Evolutionary conservation across 371 early-diverging fungal genomes (phyloP).

Genomic region (Mucor circinelloides): DNA sequence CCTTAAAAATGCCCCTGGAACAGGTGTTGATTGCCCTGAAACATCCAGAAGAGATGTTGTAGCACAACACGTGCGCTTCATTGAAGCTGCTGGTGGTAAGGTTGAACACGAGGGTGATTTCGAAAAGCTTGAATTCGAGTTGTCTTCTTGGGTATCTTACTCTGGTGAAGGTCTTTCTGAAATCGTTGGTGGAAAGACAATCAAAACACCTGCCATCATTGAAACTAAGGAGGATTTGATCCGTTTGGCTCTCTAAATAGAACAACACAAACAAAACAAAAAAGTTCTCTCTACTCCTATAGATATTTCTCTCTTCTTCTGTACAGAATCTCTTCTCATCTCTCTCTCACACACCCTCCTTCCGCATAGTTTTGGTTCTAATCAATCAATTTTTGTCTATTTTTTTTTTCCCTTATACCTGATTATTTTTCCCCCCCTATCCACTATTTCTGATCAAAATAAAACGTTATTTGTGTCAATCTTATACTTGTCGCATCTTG

Average conservation of each 20-base stretch:
- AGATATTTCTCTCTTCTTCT: not conserved
- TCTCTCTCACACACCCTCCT: not conserved
- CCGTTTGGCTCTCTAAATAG: slow-evolving; percentile 30
- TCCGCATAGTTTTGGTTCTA: not conserved
- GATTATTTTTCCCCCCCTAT: not conserved
- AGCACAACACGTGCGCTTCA: slow-evolving; percentile 83
- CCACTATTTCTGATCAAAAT: not conserved
- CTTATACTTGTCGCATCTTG: too few species aligned
- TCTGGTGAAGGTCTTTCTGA: slow-evolving; percentile 90
- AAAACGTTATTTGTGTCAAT: too few species aligned
- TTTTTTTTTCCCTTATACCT: slow-evolving; percentile 4
- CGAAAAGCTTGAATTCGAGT: slow-evolving; percentile 69
- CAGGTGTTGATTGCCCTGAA: slow-evolving; percentile 89
- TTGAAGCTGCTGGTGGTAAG: slow-evolving; percentile 81
- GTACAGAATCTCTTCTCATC: slow-evolving; percentile 1
- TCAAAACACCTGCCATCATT: slow-evolving; percentile 47
- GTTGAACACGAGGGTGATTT: slow-evolving; percentile 47
- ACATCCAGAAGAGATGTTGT: slow-evolving; percentile 89
- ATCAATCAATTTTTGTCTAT: not conserved
- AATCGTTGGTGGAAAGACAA: slow-evolving; percentile 61
- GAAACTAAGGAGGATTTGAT: slow-evolving; percentile 50
- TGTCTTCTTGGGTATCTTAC: slow-evolving; percentile 91
- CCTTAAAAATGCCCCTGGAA: slow-evolving; percentile 95
- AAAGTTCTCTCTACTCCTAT: not conserved
- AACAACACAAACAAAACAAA: not conserved